A percentile compares a stretch with the other conserved stretches of the same genome.
Evolutionary conservation across 306 rosid species (phyloP).

Genomic region (Dalbergia oliveri): DNA sequence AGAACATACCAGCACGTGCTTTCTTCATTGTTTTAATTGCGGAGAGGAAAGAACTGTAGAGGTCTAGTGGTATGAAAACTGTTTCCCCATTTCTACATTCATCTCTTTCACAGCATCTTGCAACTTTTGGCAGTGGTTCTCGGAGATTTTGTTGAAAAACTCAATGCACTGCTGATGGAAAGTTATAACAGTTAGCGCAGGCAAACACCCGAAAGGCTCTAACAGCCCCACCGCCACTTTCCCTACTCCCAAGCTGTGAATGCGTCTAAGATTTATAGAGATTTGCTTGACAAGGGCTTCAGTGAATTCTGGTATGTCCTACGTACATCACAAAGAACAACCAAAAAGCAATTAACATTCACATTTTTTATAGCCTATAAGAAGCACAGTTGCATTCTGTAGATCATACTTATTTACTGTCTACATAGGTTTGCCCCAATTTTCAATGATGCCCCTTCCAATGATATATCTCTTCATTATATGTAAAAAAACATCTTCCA

Average conservation of each 20-base stretch:
- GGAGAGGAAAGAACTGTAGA: conserved; percentile 46
- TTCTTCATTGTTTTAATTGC: conserved; percentile 35
- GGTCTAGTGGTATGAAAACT: conserved; percentile 50
- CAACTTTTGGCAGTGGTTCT: conserved; percentile 53
- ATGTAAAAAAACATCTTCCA: no score
- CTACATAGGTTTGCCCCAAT: not conserved
- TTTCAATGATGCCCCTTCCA: no score
- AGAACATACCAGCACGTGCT: conserved; percentile 25
- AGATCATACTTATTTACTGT: not conserved
- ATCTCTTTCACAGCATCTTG: conserved; percentile 41
- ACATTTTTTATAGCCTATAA: not conserved
- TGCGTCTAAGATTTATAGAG: conserved; percentile 46
- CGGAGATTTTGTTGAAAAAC: conserved; percentile 35
- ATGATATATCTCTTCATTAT: no score
- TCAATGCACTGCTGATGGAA: conserved; percentile 32
- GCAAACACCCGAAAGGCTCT: conserved; percentile 62
- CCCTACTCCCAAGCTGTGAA: conserved; percentile 51
- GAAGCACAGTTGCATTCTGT: no score
- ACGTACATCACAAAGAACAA: conserved; percentile 1
- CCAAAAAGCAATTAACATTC: not conserved
- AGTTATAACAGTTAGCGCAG: not conserved
- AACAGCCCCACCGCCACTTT: conserved; percentile 55
- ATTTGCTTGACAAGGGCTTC: conserved; percentile 52
- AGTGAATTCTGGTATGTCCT: conserved; percentile 47
- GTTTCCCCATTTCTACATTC: conserved; percentile 34